Evolutionary conservation across 192 early-diverging fungal species (phyloP).

Genomic region (Pilaira anomala): DNA sequence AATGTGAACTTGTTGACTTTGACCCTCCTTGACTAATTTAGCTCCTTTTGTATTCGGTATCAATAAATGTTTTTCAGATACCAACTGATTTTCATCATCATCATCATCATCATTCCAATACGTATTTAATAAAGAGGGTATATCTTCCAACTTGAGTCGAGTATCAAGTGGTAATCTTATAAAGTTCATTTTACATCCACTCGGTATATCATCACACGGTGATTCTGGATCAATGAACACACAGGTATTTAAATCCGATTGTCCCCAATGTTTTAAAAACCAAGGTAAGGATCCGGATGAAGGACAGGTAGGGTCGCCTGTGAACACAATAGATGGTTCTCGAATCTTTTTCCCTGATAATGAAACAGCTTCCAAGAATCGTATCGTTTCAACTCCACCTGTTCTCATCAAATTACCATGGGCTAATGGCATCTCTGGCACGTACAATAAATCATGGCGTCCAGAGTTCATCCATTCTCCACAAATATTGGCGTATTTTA

Average conservation of each 20-base stretch:
- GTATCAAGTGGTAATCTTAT: constrained; percentile 21
- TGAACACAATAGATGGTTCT: constrained; percentile 66
- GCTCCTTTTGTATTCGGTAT: constrained; percentile 17
- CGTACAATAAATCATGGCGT: constrained; percentile 64
- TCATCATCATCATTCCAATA: neutral
- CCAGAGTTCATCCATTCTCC: constrained; percentile 78
- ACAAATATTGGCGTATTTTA: constrained; percentile 79
- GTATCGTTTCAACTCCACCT: constrained; percentile 32
- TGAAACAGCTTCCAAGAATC: constrained; percentile 38
- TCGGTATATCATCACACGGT: neutral
- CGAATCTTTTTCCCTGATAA: constrained; percentile 36
- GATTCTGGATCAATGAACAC: constrained; percentile 21
- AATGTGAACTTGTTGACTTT: constrained; percentile 6
- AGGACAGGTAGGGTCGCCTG: constrained; percentile 32
- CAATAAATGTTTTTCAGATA: constrained; percentile 1
- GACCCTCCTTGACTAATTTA: constrained; percentile 9
- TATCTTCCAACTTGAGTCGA: constrained; percentile 15
- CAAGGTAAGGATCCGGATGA: constrained; percentile 23
- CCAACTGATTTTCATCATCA: neutral
- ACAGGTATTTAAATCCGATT: constrained; percentile 13
- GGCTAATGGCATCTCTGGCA: constrained; percentile 55
- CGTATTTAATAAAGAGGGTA: neutral
- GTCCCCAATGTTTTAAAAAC: constrained; percentile 32
- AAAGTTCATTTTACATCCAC: constrained; percentile 11
- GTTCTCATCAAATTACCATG: constrained; percentile 50